These are phyloP conservation scores for Colletotrichum karsti DNA, from an alignment of 2,329 filamentous ascomycete genomes.

Conservation along the genomic window DNA sequence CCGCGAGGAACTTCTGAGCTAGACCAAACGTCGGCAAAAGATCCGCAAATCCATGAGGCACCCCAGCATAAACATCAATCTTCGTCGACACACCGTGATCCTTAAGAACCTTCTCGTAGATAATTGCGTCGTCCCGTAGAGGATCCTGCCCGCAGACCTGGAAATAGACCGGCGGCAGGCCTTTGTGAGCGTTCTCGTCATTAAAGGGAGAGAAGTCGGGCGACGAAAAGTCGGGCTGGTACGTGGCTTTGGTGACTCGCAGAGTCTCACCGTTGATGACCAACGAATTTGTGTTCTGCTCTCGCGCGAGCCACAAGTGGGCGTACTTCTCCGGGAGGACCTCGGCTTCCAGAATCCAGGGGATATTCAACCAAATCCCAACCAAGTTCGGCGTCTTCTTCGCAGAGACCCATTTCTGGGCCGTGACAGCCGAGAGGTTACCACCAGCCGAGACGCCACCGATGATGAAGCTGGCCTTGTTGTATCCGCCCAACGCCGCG, in stretches of 20 bases:
- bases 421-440: slow-evolving; percentile 27
- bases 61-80: slow-evolving; percentile 12
- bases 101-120: slow-evolving; percentile 47
- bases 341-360: slow-evolving; percentile 7
- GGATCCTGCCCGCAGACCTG: slow-evolving; percentile 58
- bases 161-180: slow-evolving; percentile 54
- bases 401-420: slow-evolving; percentile 15
- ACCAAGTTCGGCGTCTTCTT: background rate
- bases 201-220: slow-evolving; percentile 42
- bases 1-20: background rate
- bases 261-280: slow-evolving; percentile 39
- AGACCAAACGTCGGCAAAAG: background rate
- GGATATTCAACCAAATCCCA: slow-evolving; percentile 15
- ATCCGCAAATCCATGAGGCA: slow-evolving; percentile 22
- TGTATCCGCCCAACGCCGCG: background rate
- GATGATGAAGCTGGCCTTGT: slow-evolving; percentile 21
- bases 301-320: slow-evolving; percentile 43
- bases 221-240: slow-evolving; percentile 38
- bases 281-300: slow-evolving; percentile 49
- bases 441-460: slow-evolving; percentile 31
- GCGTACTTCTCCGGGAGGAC: slow-evolving; percentile 44
- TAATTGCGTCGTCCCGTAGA: slow-evolving; percentile 55
- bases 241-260: slow-evolving; percentile 36
- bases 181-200: slow-evolving; percentile 37
- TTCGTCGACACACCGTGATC: slow-evolving; percentile 6